Evolutionary conservation across 2,329 filamentous ascomycete genomes (phyloP).

Genomic region (Pseudogymnoascus sp.): DNA sequence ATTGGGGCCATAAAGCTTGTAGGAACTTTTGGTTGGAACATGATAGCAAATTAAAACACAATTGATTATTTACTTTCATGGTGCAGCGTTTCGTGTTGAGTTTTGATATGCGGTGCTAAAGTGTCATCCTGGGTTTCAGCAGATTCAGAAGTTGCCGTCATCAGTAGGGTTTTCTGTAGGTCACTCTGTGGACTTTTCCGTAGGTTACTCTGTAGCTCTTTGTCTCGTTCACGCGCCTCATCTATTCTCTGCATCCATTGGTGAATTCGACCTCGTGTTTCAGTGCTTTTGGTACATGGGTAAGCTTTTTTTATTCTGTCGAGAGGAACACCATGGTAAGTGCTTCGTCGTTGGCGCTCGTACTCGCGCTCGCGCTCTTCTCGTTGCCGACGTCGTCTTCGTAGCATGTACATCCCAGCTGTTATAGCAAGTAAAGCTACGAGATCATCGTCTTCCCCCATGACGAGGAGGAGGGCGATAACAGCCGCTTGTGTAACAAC

Average conservation of each 20-base stretch:
- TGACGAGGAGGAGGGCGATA: background rate
- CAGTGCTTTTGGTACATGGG: background rate
- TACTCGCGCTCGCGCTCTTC: background rate
- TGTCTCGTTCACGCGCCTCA: background rate
- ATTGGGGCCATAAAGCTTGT: slow-evolving; percentile 76
- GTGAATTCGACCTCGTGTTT: background rate
- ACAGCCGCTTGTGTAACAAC: background rate
- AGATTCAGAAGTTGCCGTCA: background rate
- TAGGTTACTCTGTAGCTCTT: background rate
- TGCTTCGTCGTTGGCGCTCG: background rate
- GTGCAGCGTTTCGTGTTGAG: background rate
- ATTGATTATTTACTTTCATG: background rate
- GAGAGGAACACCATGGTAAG: background rate
- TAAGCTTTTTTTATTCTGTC: background rate
- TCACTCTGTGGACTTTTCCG: too few relatives aligned
- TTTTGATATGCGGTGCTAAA: background rate
- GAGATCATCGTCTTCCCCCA: background rate
- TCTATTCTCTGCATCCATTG: background rate
- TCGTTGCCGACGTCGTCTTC: background rate
- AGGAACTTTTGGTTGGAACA: slow-evolving; percentile 80
- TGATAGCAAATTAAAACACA: slow-evolving; percentile 58
- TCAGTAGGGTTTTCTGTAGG: background rate
- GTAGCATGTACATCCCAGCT: background rate
- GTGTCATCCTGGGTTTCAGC: background rate
- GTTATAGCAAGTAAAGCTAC: background rate